Base-by-base conservation (phyloP, 371 early-diverging fungal species). In the Blakeslea trispora region DNA sequence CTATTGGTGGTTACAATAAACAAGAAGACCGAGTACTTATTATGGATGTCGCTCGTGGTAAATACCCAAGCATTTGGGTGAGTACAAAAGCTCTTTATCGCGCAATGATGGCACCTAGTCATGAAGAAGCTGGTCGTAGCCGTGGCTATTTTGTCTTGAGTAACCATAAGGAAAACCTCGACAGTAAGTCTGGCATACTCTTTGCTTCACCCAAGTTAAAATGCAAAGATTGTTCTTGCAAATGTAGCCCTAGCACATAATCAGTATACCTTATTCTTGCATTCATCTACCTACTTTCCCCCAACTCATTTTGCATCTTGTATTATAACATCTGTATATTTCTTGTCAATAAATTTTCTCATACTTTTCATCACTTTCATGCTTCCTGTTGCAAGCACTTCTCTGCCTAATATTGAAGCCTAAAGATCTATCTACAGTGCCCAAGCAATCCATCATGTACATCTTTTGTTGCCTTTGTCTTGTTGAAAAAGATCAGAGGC, bases 41-140 rank as follows among this genome's bases (percentile, higher is more conserved):
- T 23, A 77, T 94, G 67, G 96, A 95, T 61, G 89, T 88, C 15
- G 86, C 85, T 19, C 69, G 74, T 35, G 72, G 68, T 43, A 53
- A 94, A 77, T 93, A 94, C 66, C 96, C 94, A 8, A 83, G 86
- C n/a, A 87, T 88, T 49, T 91, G 87, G 71, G 87, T 83, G 23
- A 76, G 83, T 28, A 79, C 86, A 0, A 84, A 81, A 31, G 60
- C 72, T 21, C 76, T 93, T 10, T 90, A 85, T 60, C 72, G 87
- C 53, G 81, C 94, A 10, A 77, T 95, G 81, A 76, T 81, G 56
- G 86, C 84, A 1, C 5, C n/a, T 9, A 57, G 58, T 43, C 57
- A 81, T 15, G 93, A 93, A 69, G 71, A 60, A 15, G 83, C 81
- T 19, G 89, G 91, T 0, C 85, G 83, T 13, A 80, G 89, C 1